Conservation (phyloP, 2,329 filamentous ascomycete genomes). For the Byssochlamys sp. region DNA sequence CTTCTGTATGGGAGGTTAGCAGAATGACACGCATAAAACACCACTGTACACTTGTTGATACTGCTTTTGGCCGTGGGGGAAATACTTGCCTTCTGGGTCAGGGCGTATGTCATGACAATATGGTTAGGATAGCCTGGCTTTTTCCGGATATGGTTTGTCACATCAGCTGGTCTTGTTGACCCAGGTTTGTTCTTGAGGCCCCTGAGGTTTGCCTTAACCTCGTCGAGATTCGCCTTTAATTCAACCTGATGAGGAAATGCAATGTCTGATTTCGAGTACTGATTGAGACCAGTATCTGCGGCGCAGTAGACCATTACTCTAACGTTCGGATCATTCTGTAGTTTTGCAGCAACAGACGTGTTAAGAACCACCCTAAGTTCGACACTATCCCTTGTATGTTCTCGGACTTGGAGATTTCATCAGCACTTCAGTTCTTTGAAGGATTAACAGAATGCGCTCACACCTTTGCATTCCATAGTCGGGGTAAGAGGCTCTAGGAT, state of each 20-base stretch:
- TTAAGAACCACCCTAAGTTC: conserved; percentile 51
- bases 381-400: conserved; percentile 50
- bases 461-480: conserved; percentile 64
- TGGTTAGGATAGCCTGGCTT: conserved; percentile 62
- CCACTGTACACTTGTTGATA: background rate
- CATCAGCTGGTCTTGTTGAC: conserved; percentile 84
- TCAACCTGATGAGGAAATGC: conserved; percentile 88
- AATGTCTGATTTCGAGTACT: conserved; percentile 58
- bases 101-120: conserved; percentile 78
- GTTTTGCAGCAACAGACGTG: conserved; percentile 43
- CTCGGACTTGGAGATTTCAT: conserved; percentile 37
- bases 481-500: conserved; percentile 56
- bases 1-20: conserved; percentile 42
- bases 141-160: conserved; percentile 66
- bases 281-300: conserved; percentile 47
- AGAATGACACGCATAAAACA: conserved; percentile 4
- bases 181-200: conserved; percentile 94
- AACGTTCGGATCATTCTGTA: conserved; percentile 52
- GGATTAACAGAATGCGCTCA: conserved; percentile 18
- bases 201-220: conserved; percentile 85
- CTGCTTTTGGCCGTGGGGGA: conserved; percentile 7
- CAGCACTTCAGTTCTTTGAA: conserved; percentile 11
- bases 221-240: conserved; percentile 76
- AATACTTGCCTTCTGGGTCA: conserved; percentile 68
- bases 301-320: conserved; percentile 79